phyloP scores from a whole-genome alignment of 768 basidiomycete species.

The Rickenella mellea region DNA sequence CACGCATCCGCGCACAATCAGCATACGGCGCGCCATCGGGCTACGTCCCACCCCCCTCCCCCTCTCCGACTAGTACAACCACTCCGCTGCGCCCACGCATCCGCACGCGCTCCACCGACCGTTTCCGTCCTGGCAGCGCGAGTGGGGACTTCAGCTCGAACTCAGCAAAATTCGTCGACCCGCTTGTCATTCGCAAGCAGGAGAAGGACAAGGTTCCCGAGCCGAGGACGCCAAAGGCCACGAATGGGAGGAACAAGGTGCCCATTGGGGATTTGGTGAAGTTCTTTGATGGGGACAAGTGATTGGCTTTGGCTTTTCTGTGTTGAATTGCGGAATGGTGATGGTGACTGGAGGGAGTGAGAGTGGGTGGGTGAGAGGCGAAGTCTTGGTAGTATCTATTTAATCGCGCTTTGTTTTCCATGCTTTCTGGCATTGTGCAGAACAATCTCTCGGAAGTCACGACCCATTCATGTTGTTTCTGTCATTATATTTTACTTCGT shows the following conservation, averaged over 20 bases:
- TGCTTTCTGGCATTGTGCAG: too few relatives aligned
- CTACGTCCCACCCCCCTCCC: neutral
- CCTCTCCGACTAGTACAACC: slow-evolving; percentile 10
- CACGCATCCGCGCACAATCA: neutral
- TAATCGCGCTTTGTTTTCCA: too few relatives aligned
- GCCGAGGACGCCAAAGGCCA: slow-evolving; percentile 34
- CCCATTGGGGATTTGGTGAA: slow-evolving; percentile 72
- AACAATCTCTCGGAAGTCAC: too few relatives aligned
- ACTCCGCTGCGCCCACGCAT: slow-evolving; percentile 15
- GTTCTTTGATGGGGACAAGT: slow-evolving; percentile 53
- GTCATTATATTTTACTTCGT: too few relatives aligned
- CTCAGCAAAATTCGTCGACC: slow-evolving; percentile 64
- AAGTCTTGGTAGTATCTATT: too few relatives aligned
- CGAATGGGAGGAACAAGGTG: slow-evolving; percentile 45
- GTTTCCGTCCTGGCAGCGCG: slow-evolving; percentile 12
- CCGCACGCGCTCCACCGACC: slow-evolving; percentile 30
- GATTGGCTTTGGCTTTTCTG: neutral
- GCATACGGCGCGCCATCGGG: neutral
- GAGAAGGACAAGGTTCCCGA: slow-evolving; percentile 36
- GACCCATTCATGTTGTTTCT: too few relatives aligned
- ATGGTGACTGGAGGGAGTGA: too few relatives aligned
- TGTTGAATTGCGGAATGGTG: too few relatives aligned
- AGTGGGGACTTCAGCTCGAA: slow-evolving; percentile 15
- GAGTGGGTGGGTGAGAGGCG: too few relatives aligned
- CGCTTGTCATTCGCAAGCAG: slow-evolving; percentile 60